phyloP scores from a whole-genome alignment of 305 asterid species.

The Petunia hybrid region DNA sequence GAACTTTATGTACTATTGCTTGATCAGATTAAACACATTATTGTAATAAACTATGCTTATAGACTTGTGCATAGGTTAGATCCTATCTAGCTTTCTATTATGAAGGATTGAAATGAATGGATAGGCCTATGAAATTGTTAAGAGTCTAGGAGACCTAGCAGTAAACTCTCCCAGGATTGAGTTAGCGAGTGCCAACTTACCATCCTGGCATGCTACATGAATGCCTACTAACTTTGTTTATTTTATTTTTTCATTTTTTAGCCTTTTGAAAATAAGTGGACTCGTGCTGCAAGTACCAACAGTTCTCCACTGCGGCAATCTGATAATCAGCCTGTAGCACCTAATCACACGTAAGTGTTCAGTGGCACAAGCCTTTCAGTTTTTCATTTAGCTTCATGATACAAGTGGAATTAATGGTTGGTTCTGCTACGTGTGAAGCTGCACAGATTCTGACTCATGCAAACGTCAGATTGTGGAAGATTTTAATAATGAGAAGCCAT shows the following conservation, averaged over 20 bases:
- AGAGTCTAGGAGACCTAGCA: neutral
- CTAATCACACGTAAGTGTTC: slow-evolving; percentile 71
- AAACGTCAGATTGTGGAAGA: slow-evolving; percentile 70
- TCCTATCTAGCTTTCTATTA: neutral
- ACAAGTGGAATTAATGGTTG: slow-evolving; percentile 39
- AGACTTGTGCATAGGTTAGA: neutral
- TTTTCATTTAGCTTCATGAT: slow-evolving; percentile 31
- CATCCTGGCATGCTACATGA: neutral
- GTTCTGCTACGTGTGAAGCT: slow-evolving; percentile 60
- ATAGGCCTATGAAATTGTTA: neutral
- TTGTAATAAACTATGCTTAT: neutral
- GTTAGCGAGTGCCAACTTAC: neutral
- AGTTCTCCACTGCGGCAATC: slow-evolving; percentile 61
- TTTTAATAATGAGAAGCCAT: slow-evolving; percentile 75
- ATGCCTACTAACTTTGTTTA: slow-evolving; percentile 37
- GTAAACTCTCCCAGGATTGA: neutral
- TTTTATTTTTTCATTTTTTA: slow-evolving; percentile 40
- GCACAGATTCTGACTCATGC: slow-evolving; percentile 87
- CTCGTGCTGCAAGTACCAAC: slow-evolving; percentile 54
- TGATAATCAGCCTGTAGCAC: slow-evolving; percentile 58
- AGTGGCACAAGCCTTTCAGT: neutral
- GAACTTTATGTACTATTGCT: neutral
- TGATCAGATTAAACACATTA: neutral
- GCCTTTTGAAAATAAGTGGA: slow-evolving; percentile 92
- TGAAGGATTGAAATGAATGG: slow-evolving; percentile 17